Evolutionary conservation across 2,329 filamentous ascomycete genomes (phyloP), one percentile per base, ranked within the genome.

Genomic region (Botrytis fragariae): DNA sequence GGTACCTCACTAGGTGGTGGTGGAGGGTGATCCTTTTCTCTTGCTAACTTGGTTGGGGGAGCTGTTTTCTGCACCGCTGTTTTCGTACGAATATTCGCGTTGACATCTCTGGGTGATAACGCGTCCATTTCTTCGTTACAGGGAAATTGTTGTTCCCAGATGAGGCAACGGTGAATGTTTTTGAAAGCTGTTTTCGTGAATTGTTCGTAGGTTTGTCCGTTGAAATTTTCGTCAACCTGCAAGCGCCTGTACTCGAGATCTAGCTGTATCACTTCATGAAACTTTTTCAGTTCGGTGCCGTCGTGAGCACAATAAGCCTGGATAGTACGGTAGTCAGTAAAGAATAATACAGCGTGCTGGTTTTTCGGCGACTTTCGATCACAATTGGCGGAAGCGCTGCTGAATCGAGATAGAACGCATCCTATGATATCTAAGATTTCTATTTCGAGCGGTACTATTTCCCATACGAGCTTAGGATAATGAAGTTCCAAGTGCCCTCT

Each of bases 11-110:
- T 79, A 22, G 90, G 90, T n/a, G 90, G 90, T 45, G 89, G 88
- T 25, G 89, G 87, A 59, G 90, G 89, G 75, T 90, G 89, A 76
- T 91, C 89, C 81, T 91, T 91, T 77, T 91, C 89, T 70, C 80
- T 80, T 51, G 74, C 70, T 54, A 73, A 69, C 87, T 90, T 80
- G 82, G 82, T 79, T 87, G 87, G 39, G 44, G 76, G 74, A 29
- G 86, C 83, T 81, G 88, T 88, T 74, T 89, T 87, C 71, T 78
- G 77, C 20, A 76, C 74, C 69, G 76, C 64, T 68, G 78, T 77
- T 75, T 86, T 85, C 75, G 81, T 77, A 79, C 85, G 81, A 76
- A 87, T 84, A 79, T 88, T 87, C 80, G 86, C 88, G 81, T 91
- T 91, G 76, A 84, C 87, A 84, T 91, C 89, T 81, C 89, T 85